A percentile compares a stretch with the other conserved stretches of the same genome.
These are phyloP conservation scores for Penicillium lividum DNA, from an alignment of 495 filamentous ascomycete species.

Conservation along the genomic window DNA sequence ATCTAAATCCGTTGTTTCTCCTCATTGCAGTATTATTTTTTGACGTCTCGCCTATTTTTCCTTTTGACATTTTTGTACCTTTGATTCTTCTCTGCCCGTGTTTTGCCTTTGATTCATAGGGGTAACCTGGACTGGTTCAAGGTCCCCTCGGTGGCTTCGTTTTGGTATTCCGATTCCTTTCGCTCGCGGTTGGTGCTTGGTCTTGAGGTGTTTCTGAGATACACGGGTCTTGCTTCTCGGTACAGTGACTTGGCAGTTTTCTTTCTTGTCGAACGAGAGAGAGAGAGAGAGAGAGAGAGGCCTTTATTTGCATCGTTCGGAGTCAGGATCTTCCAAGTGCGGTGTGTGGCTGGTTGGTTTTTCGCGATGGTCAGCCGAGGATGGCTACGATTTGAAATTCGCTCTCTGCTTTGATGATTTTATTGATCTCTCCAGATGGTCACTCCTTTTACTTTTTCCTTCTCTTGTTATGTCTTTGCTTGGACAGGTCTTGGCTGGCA, in stretches of 20 bases:
- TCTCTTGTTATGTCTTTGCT: background rate
- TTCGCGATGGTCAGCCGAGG: slow-evolving; percentile 13
- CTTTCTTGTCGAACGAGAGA: slow-evolving; percentile 1
- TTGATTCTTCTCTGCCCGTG: slow-evolving; percentile 5
- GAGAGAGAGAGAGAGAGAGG: background rate
- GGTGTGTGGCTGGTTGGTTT: slow-evolving; percentile 15
- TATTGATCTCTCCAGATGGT: background rate
- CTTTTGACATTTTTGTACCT: slow-evolving; percentile 24
- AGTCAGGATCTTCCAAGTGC: slow-evolving; percentile 26
- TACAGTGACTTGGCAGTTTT: slow-evolving; percentile 11
- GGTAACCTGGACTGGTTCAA: slow-evolving; percentile 26
- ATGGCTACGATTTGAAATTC: slow-evolving; percentile 14
- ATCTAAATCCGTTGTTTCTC: background rate
- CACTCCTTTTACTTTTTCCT: background rate
- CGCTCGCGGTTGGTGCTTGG: slow-evolving; percentile 16
- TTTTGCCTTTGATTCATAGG: slow-evolving; percentile 22
- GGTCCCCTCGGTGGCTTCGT: slow-evolving; percentile 22
- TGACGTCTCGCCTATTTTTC: slow-evolving; percentile 11
- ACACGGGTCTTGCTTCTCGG: slow-evolving; percentile 22
- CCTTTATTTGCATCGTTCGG: slow-evolving; percentile 29
- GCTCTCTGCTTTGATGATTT: background rate
- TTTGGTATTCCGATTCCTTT: slow-evolving; percentile 14
- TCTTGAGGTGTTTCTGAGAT: slow-evolving; percentile 24
- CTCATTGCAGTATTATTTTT: background rate
- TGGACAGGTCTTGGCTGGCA: background rate